These are phyloP conservation scores for Stevia rebaudiana DNA, from an alignment of 140 eudicot genomes.

Conservation along the genomic window DNA sequence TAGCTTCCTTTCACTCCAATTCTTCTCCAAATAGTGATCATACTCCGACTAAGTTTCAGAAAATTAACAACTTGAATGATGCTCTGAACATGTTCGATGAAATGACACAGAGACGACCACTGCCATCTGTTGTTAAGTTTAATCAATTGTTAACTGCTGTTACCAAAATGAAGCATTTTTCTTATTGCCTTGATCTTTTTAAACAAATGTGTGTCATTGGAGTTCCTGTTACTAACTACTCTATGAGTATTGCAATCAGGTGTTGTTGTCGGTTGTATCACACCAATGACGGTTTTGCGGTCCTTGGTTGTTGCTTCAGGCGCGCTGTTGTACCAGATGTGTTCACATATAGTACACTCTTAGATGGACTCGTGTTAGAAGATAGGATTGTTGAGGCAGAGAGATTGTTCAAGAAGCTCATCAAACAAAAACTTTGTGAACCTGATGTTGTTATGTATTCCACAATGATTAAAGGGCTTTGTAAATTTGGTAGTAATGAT, in stretches of 20 bases:
- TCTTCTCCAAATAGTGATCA: background rate
- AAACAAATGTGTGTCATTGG: background rate
- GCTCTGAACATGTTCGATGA: background rate
- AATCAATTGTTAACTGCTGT: background rate
- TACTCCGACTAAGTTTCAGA: background rate
- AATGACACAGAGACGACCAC: conserved; percentile 3
- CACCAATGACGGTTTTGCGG: conserved; percentile 4
- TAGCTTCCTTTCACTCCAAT: background rate
- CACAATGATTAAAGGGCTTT: conserved; percentile 22
- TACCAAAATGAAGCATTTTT: conserved; percentile 10
- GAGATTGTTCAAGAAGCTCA: conserved; percentile 1
- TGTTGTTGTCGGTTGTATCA: background rate
- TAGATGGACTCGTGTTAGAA: conserved; percentile 3
- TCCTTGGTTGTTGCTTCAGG: background rate
- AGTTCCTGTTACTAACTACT: background rate
- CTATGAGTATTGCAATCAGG: conserved; percentile 7
- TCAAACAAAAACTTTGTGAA: conserved; percentile 5
- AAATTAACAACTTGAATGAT: background rate
- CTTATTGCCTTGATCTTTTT: background rate
- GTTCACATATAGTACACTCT: background rate
- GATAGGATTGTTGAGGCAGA: conserved; percentile 2
- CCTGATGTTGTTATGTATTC: background rate
- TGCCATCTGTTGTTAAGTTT: conserved; percentile 1
- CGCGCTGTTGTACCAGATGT: background rate
- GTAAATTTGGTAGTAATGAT: background rate